Base-by-base conservation (phyloP, 1,284 basidiomycete species). In the Psilocybe mexicana region DNA sequence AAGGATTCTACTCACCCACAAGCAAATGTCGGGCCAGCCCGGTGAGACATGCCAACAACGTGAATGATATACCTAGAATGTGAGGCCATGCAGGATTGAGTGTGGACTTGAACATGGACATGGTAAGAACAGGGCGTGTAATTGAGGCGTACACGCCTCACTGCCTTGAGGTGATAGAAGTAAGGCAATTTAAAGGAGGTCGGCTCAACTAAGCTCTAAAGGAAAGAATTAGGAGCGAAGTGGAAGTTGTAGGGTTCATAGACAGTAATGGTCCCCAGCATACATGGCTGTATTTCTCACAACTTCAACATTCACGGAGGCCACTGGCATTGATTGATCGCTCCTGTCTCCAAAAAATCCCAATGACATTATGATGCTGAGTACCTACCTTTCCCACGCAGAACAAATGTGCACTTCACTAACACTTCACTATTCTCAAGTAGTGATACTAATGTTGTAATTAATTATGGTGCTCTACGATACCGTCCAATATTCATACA, bases 61-160 rank as follows among this genome's bases (percentile, higher is more conserved):
- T 68, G 12, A 75, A 73, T 36, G 73, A 72, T 54, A 79, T 65
- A 12, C 79, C 79, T 28, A 78, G 61, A 65, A 79, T 79, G 62
- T 86, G 83, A 44, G 79, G 76, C 82, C 84, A 85, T 60, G 76
- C 73, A 44, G 83, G 77, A 65, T 82, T 84, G 49, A 84, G 44
- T 18, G 51, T 46, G 35, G 43, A 56, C 28, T 60, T 64, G 49
- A 51, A 35, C 14, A 26, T 12, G 5, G 40, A 4, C 49, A 51
- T 51, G 35, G 36, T 40, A 7, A 10, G 23, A 33, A 50, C n/a
- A 35, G 28, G n/a, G 18, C 2, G 49, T 11, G 49, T 40, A 7
- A 51, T 42, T 42, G 36, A 7, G 12, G 52, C 11, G 23, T 4
- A 40, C 38, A 12, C 38, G 7, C 14, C 38, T 6, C 38, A 8